Percentiles rank a stretch among this genome's conserved stretches.
These are phyloP conservation scores for Tuber aestivum DNA, from an alignment of 495 filamentous ascomycete genomes.

Conservation along the genomic window DNA sequence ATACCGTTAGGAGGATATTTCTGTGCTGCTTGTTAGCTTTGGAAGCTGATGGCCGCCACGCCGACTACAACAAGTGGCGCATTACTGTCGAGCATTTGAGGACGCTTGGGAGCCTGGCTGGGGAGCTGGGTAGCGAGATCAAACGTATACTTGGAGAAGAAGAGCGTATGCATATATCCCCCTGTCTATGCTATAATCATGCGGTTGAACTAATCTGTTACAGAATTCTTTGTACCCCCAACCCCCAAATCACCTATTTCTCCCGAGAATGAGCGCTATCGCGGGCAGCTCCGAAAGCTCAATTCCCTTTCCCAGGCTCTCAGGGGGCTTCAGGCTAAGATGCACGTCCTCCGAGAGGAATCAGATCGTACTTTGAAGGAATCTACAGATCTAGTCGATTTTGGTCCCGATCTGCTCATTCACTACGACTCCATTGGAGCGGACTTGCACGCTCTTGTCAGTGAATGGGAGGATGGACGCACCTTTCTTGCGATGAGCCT, in stretches of 20 bases:
- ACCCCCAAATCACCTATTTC: constrained; percentile 61
- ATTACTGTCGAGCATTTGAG: constrained; percentile 70
- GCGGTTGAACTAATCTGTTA: constrained; percentile 35
- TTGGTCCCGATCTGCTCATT: constrained; percentile 67
- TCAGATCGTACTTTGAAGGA: constrained; percentile 63
- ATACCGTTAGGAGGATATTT: constrained; percentile 72
- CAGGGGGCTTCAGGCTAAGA: constrained; percentile 85
- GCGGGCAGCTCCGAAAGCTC: constrained; percentile 76
- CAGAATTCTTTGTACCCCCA: constrained; percentile 52
- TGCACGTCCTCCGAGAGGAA: constrained; percentile 87
- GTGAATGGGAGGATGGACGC: constrained; percentile 88
- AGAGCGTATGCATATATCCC: constrained; percentile 57
- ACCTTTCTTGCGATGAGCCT: constrained; percentile 66
- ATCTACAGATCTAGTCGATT: constrained; percentile 63
- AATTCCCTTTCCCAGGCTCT: constrained; percentile 85
- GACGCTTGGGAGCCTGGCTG: constrained; percentile 54
- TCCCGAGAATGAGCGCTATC: constrained; percentile 69
- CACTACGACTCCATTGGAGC: constrained; percentile 93
- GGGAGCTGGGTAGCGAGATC: constrained; percentile 53
- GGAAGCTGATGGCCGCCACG: constrained; percentile 73
- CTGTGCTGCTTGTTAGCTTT: constrained; percentile 81
- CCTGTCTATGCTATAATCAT: constrained; percentile 9
- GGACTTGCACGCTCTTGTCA: constrained; percentile 73
- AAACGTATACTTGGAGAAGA: constrained; percentile 70
- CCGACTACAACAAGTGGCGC: constrained; percentile 74